These are phyloP conservation scores for Nannizzia gypsea DNA, from an alignment of 2,329 filamentous ascomycete species.

Conservation along the genomic window DNA sequence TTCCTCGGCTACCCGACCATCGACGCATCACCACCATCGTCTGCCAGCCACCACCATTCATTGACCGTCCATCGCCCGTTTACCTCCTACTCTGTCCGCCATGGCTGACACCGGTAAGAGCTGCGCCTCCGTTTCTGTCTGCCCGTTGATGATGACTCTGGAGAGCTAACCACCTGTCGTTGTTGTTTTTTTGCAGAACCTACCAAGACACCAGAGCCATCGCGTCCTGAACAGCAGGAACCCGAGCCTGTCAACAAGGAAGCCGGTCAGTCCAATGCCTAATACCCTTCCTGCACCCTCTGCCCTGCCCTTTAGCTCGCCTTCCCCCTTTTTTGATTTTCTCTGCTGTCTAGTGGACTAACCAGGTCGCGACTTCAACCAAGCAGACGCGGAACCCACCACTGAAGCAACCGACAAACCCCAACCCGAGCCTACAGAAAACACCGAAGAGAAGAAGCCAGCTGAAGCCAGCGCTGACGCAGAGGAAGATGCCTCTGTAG, in stretches of 20 bases:
- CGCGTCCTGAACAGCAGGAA: slow-evolving; percentile 17
- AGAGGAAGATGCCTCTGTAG: slow-evolving; percentile 17
- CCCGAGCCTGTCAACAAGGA: slow-evolving; percentile 18
- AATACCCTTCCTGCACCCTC: not conserved
- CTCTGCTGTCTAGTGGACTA: not conserved
- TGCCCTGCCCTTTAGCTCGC: not conserved
- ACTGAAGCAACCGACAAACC: slow-evolving; percentile 22
- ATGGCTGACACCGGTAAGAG: slow-evolving; percentile 31
- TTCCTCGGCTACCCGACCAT: slow-evolving; percentile 11
- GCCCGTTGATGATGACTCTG: not conserved
- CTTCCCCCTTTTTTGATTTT: not conserved
- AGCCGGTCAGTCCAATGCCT: slow-evolving; percentile 22
- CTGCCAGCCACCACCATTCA: not conserved
- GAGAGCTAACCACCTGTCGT: slow-evolving; percentile 12
- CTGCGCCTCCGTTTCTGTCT: slow-evolving; percentile 16
- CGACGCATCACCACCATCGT: slow-evolving; percentile 6
- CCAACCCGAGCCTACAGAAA: slow-evolving; percentile 9
- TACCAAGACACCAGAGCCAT: slow-evolving; percentile 13
- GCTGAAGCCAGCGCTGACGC: slow-evolving; percentile 19
- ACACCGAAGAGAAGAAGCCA: slow-evolving; percentile 17
- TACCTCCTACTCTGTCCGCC: slow-evolving; percentile 9
- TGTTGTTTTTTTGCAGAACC: slow-evolving; percentile 15
- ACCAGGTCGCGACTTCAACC: slow-evolving; percentile 7
- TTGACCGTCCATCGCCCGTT: not conserved
- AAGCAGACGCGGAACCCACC: slow-evolving; percentile 12